phyloP scores from a whole-genome alignment of 202 grass and related monocot genomes.

The Zizania palustris region DNA sequence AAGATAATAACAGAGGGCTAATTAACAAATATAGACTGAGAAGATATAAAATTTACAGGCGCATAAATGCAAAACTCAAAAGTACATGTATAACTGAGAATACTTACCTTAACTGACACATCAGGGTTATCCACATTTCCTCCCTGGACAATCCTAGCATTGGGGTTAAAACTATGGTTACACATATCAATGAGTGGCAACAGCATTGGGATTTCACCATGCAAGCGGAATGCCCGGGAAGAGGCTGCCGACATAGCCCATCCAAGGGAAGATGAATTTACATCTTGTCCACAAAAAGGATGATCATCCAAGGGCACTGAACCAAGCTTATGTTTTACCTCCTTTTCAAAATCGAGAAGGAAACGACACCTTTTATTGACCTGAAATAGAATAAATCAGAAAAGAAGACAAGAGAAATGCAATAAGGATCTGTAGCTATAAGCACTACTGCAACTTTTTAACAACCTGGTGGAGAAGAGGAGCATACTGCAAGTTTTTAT shows the following conservation, averaged over 20 bases:
- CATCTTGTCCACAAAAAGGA: slow-evolving; percentile 84
- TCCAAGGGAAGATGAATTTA: slow-evolving; percentile 83
- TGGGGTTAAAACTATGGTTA: slow-evolving; percentile 82
- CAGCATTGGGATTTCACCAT: slow-evolving; percentile 79
- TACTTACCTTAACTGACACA: slow-evolving; percentile 82
- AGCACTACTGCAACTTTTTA: slow-evolving; percentile 8
- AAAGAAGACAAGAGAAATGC: slow-evolving; percentile 6
- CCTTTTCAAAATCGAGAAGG: slow-evolving; percentile 82
- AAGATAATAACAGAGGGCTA: neutral
- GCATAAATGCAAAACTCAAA: neutral
- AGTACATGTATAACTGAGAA: neutral
- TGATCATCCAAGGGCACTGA: slow-evolving; percentile 46
- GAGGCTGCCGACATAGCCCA: neutral
- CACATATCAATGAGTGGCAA: slow-evolving; percentile 98
- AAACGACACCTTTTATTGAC: slow-evolving; percentile 93
- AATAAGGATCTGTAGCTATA: slow-evolving; percentile 10
- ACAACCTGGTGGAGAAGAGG: slow-evolving; percentile 88
- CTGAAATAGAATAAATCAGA: slow-evolving; percentile 55
- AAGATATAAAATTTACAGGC: no score
- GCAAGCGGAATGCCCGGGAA: no score
- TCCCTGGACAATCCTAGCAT: slow-evolving; percentile 85
- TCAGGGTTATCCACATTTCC: slow-evolving; percentile 66
- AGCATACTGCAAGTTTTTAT: slow-evolving; percentile 85
- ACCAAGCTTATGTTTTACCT: slow-evolving; percentile 51
- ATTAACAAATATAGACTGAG: no score